Conservation (phyloP, 768 basidiomycete species). For the Macrolepiota albuminosa region DNA sequence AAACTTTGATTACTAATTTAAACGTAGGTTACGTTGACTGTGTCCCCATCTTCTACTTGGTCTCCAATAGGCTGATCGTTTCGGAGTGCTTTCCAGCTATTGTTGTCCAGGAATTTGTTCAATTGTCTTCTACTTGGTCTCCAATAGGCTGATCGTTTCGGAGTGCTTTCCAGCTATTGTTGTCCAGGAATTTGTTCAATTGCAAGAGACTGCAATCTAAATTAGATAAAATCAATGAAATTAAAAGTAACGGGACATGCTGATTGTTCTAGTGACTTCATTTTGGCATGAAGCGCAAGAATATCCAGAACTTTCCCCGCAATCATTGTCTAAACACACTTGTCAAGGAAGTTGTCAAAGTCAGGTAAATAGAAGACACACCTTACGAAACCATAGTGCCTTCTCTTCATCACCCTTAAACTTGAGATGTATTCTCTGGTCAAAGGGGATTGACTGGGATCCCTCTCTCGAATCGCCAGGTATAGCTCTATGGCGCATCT, state of each 20-base stretch:
- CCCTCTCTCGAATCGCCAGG: slow-evolving; percentile 60
- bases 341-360: neutral
- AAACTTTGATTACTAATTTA: neutral
- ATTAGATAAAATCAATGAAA: neutral
- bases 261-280: slow-evolving; percentile 22
- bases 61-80: slow-evolving; percentile 44
- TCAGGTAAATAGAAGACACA: slow-evolving; percentile 21
- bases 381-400: slow-evolving; percentile 72
- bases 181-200: slow-evolving; percentile 26
- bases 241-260: slow-evolving; percentile 19
- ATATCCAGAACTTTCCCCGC: slow-evolving; percentile 64
- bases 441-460: slow-evolving; percentile 37
- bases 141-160: slow-evolving; percentile 45
- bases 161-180: slow-evolving; percentile 25
- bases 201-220: slow-evolving; percentile 33
- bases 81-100: slow-evolving; percentile 26
- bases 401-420: slow-evolving; percentile 28
- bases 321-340: slow-evolving; percentile 38
- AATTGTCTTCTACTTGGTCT: slow-evolving; percentile 52
- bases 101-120: slow-evolving; percentile 21
- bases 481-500: slow-evolving; percentile 65
- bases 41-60: slow-evolving; percentile 53
- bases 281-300: slow-evolving; percentile 32
- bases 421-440: slow-evolving; percentile 56
- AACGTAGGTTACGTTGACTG: slow-evolving; percentile 17